These are phyloP conservation scores for Hypoxylon subgilvum DNA, from an alignment of 495 filamentous ascomycete genomes.

Conservation along the genomic window DNA sequence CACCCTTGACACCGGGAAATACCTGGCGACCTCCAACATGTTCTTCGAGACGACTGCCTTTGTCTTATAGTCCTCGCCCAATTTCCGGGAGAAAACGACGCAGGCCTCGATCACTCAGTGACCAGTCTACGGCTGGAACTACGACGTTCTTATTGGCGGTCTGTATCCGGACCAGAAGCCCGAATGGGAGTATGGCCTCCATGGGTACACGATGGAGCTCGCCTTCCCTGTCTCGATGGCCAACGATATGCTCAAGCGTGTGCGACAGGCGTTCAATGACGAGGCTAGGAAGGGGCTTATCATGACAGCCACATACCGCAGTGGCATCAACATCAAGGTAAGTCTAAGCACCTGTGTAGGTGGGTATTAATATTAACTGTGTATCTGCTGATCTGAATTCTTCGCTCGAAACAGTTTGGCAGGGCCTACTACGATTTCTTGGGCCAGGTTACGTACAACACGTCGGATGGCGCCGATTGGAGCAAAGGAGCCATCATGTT, in stretches of 20 bases:
- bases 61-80: slow-evolving; percentile 51
- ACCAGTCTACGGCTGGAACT: slow-evolving; percentile 60
- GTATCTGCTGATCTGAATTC: neutral
- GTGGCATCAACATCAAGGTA: slow-evolving; percentile 58
- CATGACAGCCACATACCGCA: slow-evolving; percentile 58
- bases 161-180: slow-evolving; percentile 55
- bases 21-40: slow-evolving; percentile 55
- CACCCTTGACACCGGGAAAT: slow-evolving; percentile 55
- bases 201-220: slow-evolving; percentile 55
- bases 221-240: slow-evolving; percentile 56
- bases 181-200: slow-evolving; percentile 56
- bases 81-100: slow-evolving; percentile 58
- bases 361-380: no score
- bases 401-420: neutral
- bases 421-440: slow-evolving; percentile 55
- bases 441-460: slow-evolving; percentile 57
- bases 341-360: no score
- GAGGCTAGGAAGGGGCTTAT: slow-evolving; percentile 46
- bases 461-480: slow-evolving; percentile 53
- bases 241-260: slow-evolving; percentile 55
- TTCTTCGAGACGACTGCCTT: slow-evolving; percentile 56
- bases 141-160: slow-evolving; percentile 58
- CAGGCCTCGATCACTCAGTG: slow-evolving; percentile 46
- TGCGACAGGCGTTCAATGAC: slow-evolving; percentile 53
- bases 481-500: slow-evolving; percentile 59